Evolutionary conservation across 2,329 filamentous ascomycete genomes (phyloP), one percentile per base, ranked within the genome.

Genomic region (Fusarium veterinarium): DNA sequence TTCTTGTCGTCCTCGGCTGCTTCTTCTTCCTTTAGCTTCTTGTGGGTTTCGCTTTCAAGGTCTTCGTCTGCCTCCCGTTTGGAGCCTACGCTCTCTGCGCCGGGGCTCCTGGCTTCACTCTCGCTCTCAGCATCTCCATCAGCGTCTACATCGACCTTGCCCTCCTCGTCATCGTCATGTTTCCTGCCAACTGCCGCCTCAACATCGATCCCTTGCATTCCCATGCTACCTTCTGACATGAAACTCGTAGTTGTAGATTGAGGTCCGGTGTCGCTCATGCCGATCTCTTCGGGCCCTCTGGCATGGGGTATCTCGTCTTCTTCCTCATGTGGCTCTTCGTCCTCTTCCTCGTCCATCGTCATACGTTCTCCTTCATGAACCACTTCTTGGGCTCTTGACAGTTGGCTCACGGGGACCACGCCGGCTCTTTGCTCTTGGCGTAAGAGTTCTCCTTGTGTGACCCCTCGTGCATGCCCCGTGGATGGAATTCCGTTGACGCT

Each of bases 341-440:
- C 76, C 31, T 77, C 78, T 20, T 77, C 75, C 40, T 76, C 70
- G 16, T 65, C 80, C 79, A 57, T 64, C 60, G 45, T 80, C 73
- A 64, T 49, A 38, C 66, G 71, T 33, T 74, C 75, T 75, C 70
- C 79, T 74, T 72, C 80, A 74, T 65, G 75, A 70, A 45, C 68
- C 6, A 73, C 66, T 28, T 81, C 77, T 59, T 83, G 85, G 45
- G 78, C 81, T 57, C 87, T 83, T 45, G 84, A 82, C 30, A 90
- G 83, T 79, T 92, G 91, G 64, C 86, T 89, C 38, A 91, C 88
- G 30, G 93, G 92, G 11, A 95, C 91, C 20, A 95, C 90, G 41
- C 93, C 93, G 3, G 93, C 92, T 78, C 92, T 90, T 82, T 97
- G 94, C 80, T 97, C 94, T 81, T 96, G 93, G n/a, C 94, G 87